phyloP scores from a whole-genome alignment of 768 basidiomycete genomes.

The Xerocomellus amylosporus region DNA sequence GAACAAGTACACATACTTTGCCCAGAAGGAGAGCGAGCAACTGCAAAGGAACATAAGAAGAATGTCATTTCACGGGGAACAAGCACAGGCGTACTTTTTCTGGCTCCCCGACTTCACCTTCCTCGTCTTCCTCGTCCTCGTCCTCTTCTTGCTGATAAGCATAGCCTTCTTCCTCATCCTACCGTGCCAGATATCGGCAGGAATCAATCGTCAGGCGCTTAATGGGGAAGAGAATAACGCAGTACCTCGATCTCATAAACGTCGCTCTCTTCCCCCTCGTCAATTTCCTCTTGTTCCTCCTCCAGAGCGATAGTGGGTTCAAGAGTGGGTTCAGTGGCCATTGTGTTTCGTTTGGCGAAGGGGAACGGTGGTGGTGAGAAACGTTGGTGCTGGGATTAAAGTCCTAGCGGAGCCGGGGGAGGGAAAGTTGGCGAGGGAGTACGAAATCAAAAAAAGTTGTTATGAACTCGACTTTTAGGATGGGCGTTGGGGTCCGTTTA shows the following conservation, averaged over 20 bases:
- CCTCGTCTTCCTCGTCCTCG: conserved; percentile 16
- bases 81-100: conserved; percentile 12
- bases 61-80: background rate
- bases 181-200: background rate
- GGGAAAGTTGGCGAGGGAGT: background rate
- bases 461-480: background rate
- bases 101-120: background rate
- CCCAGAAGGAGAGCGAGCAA: conserved; percentile 26
- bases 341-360: conserved; percentile 5
- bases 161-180: conserved; percentile 22
- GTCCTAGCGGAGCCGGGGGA: background rate
- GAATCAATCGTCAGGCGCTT: background rate
- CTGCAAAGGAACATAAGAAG: conserved; percentile 15
- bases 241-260: conserved; percentile 27
- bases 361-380: conserved; percentile 4
- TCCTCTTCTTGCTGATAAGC: conserved; percentile 14
- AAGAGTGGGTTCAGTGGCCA: conserved; percentile 21
- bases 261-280: conserved; percentile 30
- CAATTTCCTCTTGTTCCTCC: conserved; percentile 6
- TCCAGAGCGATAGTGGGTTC: conserved; percentile 5
- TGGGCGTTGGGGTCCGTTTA: background rate
- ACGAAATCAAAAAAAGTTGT: background rate
- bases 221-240: background rate
- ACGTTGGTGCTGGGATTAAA: background rate
- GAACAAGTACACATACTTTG: conserved; percentile 9